Conservation (phyloP, 345 rosid genomes). For the Carallia pectinifolia region DNA sequence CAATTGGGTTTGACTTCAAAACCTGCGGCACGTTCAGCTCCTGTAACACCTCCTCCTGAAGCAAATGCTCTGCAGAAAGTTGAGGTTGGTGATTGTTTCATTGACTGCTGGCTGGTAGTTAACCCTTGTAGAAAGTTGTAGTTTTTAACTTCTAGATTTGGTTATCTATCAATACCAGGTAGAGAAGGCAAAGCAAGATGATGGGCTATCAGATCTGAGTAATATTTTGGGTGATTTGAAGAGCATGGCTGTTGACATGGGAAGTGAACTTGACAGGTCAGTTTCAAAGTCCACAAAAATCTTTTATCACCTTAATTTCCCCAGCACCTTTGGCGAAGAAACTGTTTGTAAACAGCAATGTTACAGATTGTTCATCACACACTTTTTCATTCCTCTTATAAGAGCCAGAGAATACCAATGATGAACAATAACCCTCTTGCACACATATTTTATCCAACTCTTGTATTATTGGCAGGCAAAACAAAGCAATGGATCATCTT, state of each 20-base stretch:
- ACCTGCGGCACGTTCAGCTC: conserved; percentile 20
- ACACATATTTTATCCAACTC: neutral
- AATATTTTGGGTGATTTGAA: conserved; percentile 33
- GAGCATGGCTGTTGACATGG: conserved; percentile 32
- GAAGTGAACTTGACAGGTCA: conserved; percentile 31
- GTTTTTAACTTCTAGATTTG: neutral
- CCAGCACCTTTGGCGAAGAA: too few species aligned
- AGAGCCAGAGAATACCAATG: too few species aligned
- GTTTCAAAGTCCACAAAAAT: neutral
- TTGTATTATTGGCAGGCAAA: conserved; percentile 22
- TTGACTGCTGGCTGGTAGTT: neutral
- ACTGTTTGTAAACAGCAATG: too few species aligned
- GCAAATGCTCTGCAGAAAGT: conserved; percentile 24
- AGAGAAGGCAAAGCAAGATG: conserved; percentile 35
- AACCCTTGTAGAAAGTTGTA: neutral
- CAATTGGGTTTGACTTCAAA: conserved; percentile 20
- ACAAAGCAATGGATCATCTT: conserved; percentile 32
- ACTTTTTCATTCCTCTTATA: too few species aligned
- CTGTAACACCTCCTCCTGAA: conserved; percentile 24
- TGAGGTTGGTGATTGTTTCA: conserved; percentile 20
- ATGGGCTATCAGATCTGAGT: conserved; percentile 29
- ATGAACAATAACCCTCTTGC: neutral
- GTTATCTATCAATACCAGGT: conserved; percentile 11
- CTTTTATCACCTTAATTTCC: too few species aligned
- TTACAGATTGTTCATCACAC: too few species aligned